phyloP scores from a whole-genome alignment of 768 basidiomycete genomes.

The Solioccasus polychromus region DNA sequence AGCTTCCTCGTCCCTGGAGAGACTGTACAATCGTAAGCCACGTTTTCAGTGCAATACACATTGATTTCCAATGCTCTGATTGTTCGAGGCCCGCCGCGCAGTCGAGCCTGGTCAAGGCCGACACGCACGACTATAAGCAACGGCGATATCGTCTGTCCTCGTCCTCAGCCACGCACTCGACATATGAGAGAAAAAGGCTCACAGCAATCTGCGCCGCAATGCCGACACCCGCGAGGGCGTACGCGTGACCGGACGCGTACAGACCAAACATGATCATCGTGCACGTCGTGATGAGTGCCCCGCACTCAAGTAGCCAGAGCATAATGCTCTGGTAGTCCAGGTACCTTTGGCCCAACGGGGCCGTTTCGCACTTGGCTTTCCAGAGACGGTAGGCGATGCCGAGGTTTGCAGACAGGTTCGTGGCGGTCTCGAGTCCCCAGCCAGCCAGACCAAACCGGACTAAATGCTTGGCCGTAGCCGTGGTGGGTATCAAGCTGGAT shows the following conservation, averaged over 20 bases:
- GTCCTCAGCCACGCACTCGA: not conserved
- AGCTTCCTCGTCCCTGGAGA: no score
- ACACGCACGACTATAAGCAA: slow-evolving; percentile 18
- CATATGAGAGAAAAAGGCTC: not conserved
- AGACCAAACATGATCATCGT: slow-evolving; percentile 20
- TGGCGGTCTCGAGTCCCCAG: slow-evolving; percentile 18
- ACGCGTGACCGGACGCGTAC: slow-evolving; percentile 8
- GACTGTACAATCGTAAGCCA: no score
- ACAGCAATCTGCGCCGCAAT: slow-evolving; percentile 21
- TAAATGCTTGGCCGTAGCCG: slow-evolving; percentile 5
- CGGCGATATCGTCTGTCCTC: slow-evolving; percentile 16
- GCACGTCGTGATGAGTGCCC: slow-evolving; percentile 19
- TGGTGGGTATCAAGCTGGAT: slow-evolving; percentile 13
- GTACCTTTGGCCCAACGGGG: slow-evolving; percentile 5
- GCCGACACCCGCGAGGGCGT: slow-evolving; percentile 12
- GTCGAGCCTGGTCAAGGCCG: slow-evolving; percentile 6
- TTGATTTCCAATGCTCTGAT: not conserved
- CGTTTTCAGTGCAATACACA: slow-evolving; percentile 1
- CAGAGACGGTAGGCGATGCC: slow-evolving; percentile 21
- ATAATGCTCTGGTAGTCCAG: slow-evolving; percentile 11
- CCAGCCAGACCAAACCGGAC: slow-evolving; percentile 10
- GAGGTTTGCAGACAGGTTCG: slow-evolving; percentile 16
- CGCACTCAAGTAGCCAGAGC: slow-evolving; percentile 19
- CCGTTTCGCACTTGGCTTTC: slow-evolving; percentile 3
- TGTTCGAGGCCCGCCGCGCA: not conserved